phyloP scores from a whole-genome alignment of 2,329 filamentous ascomycete species.

The Fusarium floridanum region DNA sequence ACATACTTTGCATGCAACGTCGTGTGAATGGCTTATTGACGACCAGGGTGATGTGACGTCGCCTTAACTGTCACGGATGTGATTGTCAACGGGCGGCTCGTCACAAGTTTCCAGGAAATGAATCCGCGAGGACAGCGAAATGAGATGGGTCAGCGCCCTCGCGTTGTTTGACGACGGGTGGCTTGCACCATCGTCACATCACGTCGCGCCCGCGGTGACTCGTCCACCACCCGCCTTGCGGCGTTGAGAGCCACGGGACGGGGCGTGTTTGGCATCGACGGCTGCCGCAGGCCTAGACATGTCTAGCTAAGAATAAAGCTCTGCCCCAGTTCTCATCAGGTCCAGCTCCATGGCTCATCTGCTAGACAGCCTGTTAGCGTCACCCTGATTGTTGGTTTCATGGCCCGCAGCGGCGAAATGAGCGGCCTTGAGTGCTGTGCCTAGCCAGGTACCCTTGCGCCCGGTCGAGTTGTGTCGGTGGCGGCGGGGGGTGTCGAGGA shows the following conservation, averaged over 20 bases:
- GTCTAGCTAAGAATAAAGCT: constrained; percentile 22
- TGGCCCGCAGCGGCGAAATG: constrained; percentile 22
- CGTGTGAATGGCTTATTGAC: constrained; percentile 23
- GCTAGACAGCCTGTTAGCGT: constrained; percentile 16
- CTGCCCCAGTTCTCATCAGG: constrained; percentile 23
- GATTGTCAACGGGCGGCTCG: constrained; percentile 24
- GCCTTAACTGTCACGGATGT: constrained; percentile 15
- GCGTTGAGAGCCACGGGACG: constrained; percentile 36
- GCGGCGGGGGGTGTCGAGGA: constrained; percentile 15
- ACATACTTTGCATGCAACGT: constrained; percentile 21
- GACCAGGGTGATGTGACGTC: constrained; percentile 41
- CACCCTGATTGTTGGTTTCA: constrained; percentile 3
- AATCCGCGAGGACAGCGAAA: constrained; percentile 43
- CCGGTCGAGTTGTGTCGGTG: constrained; percentile 11
- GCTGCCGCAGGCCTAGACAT: constrained; percentile 27
- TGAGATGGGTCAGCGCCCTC: constrained; percentile 37
- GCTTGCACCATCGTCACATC: constrained; percentile 42
- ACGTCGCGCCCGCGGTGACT: constrained; percentile 25
- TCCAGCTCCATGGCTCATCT: constrained; percentile 17
- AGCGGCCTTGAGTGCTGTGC: constrained; percentile 2
- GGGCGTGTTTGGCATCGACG: constrained; percentile 38
- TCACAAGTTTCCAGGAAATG: constrained; percentile 44
- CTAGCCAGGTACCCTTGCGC: constrained; percentile 4
- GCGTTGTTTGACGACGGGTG: constrained; percentile 26
- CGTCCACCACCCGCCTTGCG: constrained; percentile 22